Evolutionary conservation across 306 rosid species (phyloP), one percentile per base, ranked within the genome.

Genomic region (Crotalaria pallida): DNA sequence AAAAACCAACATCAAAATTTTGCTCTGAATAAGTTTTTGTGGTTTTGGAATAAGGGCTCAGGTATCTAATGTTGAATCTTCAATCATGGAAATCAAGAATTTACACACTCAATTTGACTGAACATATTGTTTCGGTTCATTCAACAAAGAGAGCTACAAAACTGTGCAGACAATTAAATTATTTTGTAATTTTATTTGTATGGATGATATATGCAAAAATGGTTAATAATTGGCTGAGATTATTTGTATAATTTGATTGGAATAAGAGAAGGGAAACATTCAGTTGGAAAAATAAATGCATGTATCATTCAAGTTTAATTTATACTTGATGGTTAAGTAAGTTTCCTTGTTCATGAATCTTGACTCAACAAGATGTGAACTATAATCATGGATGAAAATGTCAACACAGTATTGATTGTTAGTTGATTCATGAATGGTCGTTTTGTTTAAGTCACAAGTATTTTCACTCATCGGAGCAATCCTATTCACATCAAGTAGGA

Each of bases 31-130:
- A 50, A 74, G 27, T 19, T 71, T 75, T 40, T 16, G 8, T 0
- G 11, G 72, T 43, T 50, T 64, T 36, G 33, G 38, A 74, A 57
- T 36, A 57, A 75, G 41, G 74, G 73, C 59, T 55, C 69, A 21
- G 21, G 26, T 47, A 51, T 71, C 77, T 75, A 60, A 24, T 67
- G 76, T 76, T 78, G 83, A 69, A 44, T 78, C 80, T 57, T 58
- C 63, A 27, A 24, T 67, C 64, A 31, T 34, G 52, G 22, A 71
- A 38, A 52, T 45, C 71, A 62, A 64, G 57, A 19, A 74, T 21
- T n/a, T 64, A 2, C 47, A 64, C 52, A 58, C 64, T 69, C 69
- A 50, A 50, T 68, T 72, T 48, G 24, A n/a, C 47, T 10, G 13
- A 45, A 38, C 48, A 40, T 29, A 11, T 58, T 74, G 69, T 47